These are phyloP conservation scores for Elaeagnus macrophylla DNA, from an alignment of 306 rosid genomes.

Conservation along the genomic window DNA sequence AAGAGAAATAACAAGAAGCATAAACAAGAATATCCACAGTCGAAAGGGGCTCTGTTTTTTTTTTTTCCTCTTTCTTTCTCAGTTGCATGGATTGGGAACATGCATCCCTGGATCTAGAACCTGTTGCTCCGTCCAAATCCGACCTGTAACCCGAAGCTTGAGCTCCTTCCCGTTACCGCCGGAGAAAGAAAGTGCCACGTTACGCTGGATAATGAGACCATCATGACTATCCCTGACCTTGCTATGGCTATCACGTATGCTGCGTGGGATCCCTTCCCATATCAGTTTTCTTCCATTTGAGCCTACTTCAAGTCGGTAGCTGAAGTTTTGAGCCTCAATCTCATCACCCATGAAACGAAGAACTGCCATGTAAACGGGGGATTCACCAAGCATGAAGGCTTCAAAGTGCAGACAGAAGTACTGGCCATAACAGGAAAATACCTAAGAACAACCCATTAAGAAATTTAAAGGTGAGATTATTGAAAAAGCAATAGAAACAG, in stretches of 20 bases:
- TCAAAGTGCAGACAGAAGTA: slow-evolving; percentile 37
- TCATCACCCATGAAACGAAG: slow-evolving; percentile 28
- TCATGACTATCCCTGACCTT: slow-evolving; percentile 23
- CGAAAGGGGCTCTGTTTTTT: too few relatives aligned
- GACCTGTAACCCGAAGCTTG: slow-evolving; percentile 22
- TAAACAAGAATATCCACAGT: neutral
- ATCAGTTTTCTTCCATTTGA: slow-evolving; percentile 20
- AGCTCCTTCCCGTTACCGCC: slow-evolving; percentile 24
- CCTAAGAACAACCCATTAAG: slow-evolving; percentile 1
- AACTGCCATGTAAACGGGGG: slow-evolving; percentile 31
- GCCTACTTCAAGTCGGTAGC: slow-evolving; percentile 36
- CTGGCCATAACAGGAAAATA: slow-evolving; percentile 15
- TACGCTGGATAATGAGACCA: slow-evolving; percentile 24
- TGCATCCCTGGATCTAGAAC: too few relatives aligned
- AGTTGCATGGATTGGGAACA: slow-evolving; percentile 7
- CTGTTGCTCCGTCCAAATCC: slow-evolving; percentile 19
- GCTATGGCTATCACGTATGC: slow-evolving; percentile 19
- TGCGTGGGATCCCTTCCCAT: slow-evolving; percentile 29
- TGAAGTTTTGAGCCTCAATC: slow-evolving; percentile 16
- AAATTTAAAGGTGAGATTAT: neutral
- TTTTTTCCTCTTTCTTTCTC: too few relatives aligned
- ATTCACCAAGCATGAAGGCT: slow-evolving; percentile 31
- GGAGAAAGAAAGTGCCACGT: slow-evolving; percentile 30
- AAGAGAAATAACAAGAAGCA: neutral
- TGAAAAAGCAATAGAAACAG: neutral